Base-by-base conservation (phyloP, 192 early-diverging fungal genomes). In the Backusella liffmaniae region DNA sequence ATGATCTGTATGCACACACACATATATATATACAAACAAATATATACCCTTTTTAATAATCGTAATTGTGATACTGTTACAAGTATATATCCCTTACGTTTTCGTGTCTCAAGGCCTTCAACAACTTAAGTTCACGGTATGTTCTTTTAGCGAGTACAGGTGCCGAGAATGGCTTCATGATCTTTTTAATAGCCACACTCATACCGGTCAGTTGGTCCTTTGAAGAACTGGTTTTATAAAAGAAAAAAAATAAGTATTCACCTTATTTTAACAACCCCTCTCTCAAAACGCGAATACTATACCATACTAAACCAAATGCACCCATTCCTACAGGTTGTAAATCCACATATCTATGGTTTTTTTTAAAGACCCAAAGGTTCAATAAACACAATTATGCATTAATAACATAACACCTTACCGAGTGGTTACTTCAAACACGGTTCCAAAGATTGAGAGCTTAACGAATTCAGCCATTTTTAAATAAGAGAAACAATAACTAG, bases 231-330 rank as follows among this genome's bases (percentile, higher is more conserved):
- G n/a, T n/a, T 67, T 35, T 10, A 44, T 23, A 73, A 29, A 49
- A 41, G 2, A 30, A n/a, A 16, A 5, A n/a, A 26, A 16, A 23
- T 16, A 26, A 26, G 9, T 39, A 39, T 37, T 12, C 23, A 37
- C 3, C 9, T 41, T 39, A 37, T 23, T 39, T 66, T 26, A 29
- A 30, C 29, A 2, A 9, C 18, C 26, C 9, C 6, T 10, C 16
- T 18, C 83, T 80, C 21, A 21, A 66, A 49, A n/a, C 46, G 6
- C 18, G 46, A 49, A 29, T 62, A 62, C 21, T 0, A 41, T 90
- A 96, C 93, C 97, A 98, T 35, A 98, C 97, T 4, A 98, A 86
- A 83, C 97, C 97, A 84, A 97, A 98, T 6, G 97, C 95, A 42
- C 97, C 97, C 93, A 97, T 96, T 35, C 97, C 97, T 12, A 98